Base-by-base conservation (phyloP, 805 yeast genomes). In the Saturnispora hagleri region DNA sequence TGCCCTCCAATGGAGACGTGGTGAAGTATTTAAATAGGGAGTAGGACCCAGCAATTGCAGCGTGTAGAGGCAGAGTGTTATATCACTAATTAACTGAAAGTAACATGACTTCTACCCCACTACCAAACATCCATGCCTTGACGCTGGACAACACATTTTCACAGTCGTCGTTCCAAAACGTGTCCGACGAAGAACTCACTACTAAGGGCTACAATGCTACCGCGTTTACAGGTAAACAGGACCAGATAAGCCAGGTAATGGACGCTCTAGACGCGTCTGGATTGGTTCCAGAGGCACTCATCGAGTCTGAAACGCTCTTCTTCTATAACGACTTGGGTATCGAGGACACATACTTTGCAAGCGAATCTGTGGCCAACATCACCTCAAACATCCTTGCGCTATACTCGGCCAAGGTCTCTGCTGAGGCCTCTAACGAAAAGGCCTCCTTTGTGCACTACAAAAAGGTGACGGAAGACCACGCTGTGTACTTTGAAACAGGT, bases 361-460 rank as follows among this genome's bases (percentile, higher is more conserved):
- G 85, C 56, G 97, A 91, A 64, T 73, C 86, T 5, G 85, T 90
- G 13, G 80, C 77, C 50, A 86, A 84, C 55, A 86, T 91, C 58
- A 90, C 87, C 17, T 78, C 84, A 51, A 89, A 90, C 63, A 87
- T 91, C 60, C 86, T 86, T 62, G 86, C 97, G 9, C 74, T 91
- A 51, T 91, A 91, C 69, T 87, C 97, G 34, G 90, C 97, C 52
- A 93, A 93, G 66, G 78, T 93, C 50, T 93, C 91, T 59, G 95
- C 96, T 7, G 87, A 76, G 64, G 85, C 93, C 3, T 70, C 77
- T 56, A 76, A 82, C 47, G 48, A 55, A 31, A 50, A 44, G 18
- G 31, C 53, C 7, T 70, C 72, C 56, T 77, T 81, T 57, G 83
- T 91, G 57, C 87, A 84, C 56, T 87, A 89, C 66, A 84, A 83